phyloP scores from a whole-genome alignment of 768 basidiomycete genomes.

The Pisolithus orientalis region DNA sequence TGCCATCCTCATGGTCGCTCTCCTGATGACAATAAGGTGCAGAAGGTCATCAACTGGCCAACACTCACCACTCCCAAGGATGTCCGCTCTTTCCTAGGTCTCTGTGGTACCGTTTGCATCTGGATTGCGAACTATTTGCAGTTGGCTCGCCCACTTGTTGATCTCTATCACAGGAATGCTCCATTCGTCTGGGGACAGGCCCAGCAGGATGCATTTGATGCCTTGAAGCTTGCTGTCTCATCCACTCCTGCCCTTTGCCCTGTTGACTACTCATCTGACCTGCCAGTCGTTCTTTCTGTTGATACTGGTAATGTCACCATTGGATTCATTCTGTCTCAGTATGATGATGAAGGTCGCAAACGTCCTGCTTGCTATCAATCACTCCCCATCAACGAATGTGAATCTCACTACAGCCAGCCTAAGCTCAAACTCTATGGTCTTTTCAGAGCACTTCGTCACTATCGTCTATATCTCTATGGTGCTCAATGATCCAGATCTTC shows the following conservation, averaged over 20 bases:
- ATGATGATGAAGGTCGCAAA: neutral
- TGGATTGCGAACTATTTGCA: conserved; percentile 25
- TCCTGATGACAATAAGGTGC: conserved; percentile 20
- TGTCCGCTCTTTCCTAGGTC: conserved; percentile 25
- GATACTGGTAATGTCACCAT: conserved; percentile 27
- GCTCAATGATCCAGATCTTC: neutral
- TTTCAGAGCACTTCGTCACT: neutral
- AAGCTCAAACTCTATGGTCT: conserved; percentile 21
- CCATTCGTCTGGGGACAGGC: conserved; percentile 17
- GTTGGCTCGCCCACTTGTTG: conserved; percentile 14
- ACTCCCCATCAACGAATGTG: conserved; percentile 27
- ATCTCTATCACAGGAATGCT: conserved; percentile 20
- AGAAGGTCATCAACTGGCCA: conserved; percentile 28
- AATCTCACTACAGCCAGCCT: conserved; percentile 10
- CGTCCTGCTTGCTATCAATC: conserved; percentile 32
- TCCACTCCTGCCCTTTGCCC: conserved; percentile 4
- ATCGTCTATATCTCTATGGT: neutral
- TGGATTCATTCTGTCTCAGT: conserved; percentile 24
- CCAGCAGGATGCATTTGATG: conserved; percentile 5
- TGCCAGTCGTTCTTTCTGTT: conserved; percentile 9
- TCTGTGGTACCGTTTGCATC: conserved; percentile 15
- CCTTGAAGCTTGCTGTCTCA: conserved; percentile 17
- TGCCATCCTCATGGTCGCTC: conserved; percentile 27
- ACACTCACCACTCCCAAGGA: conserved; percentile 9
- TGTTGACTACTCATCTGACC: neutral